Percentiles rank a stretch among this genome's conserved stretches.
phyloP scores from a whole-genome alignment of 2,329 filamentous ascomycete genomes.

The Botryotinia convoluta region DNA sequence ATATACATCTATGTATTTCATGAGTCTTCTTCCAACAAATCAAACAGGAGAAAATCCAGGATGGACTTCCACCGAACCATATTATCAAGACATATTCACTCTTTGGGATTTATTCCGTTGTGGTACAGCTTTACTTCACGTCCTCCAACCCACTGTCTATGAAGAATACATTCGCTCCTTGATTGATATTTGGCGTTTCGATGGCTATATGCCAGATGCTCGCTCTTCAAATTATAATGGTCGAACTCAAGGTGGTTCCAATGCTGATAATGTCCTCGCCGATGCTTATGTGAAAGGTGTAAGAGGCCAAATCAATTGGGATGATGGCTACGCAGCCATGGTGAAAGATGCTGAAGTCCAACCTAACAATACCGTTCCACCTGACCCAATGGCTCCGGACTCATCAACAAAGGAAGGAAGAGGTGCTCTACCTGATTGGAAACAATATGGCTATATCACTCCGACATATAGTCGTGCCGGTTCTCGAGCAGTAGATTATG shows the following conservation, averaged over 20 bases:
- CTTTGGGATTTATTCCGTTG: conserved; percentile 65
- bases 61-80: conserved; percentile 63
- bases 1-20: conserved; percentile 64
- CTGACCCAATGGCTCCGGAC: conserved; percentile 51
- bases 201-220: conserved; percentile 63
- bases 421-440: conserved; percentile 68
- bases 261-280: conserved; percentile 69
- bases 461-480: conserved; percentile 59
- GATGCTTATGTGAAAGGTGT: conserved; percentile 71
- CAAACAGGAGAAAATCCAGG: conserved; percentile 68
- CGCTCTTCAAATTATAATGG: conserved; percentile 69
- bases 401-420: conserved; percentile 66
- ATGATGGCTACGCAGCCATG: conserved; percentile 61
- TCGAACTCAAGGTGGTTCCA: conserved; percentile 66
- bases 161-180: conserved; percentile 65
- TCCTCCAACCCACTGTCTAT: conserved; percentile 61
- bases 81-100: conserved; percentile 70
- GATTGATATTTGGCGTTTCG: conserved; percentile 65
- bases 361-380: conserved; percentile 58
- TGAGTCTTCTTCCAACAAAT: conserved; percentile 51
- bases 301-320: conserved; percentile 59
- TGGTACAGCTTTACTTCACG: conserved; percentile 61
- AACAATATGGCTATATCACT: conserved; percentile 62
- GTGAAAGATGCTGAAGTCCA: conserved; percentile 63
- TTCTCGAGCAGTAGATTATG: conserved; percentile 64